Evolutionary conservation across 2,329 filamentous ascomycete species (phyloP).

Genomic region (Pseudogymnoascus pannorum): DNA sequence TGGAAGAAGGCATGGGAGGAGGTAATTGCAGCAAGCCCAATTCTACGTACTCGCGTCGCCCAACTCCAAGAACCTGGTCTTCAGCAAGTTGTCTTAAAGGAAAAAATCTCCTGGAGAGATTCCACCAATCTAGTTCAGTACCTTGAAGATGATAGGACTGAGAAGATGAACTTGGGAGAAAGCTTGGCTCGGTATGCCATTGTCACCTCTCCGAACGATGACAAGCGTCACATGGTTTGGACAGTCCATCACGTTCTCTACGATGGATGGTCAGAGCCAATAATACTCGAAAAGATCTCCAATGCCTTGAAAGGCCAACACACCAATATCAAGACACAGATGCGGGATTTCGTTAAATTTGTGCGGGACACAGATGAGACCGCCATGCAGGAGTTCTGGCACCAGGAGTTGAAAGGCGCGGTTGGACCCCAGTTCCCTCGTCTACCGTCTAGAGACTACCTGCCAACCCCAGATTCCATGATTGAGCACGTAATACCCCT

Average conservation of each 20-base stretch:
- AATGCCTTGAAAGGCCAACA: constrained; percentile 18
- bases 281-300: constrained; percentile 26
- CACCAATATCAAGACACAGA: constrained; percentile 26
- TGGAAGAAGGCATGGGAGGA: constrained; percentile 28
- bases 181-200: constrained; percentile 20
- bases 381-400: constrained; percentile 41
- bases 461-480: constrained; percentile 36
- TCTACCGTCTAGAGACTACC: constrained; percentile 39
- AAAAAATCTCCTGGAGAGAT: constrained; percentile 17
- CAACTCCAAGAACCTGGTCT: constrained; percentile 26
- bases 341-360: constrained; percentile 43
- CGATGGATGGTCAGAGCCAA: constrained; percentile 43
- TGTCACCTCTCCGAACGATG: constrained; percentile 13
- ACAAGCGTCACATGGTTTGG: constrained; percentile 39
- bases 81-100: constrained; percentile 21
- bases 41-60: constrained; percentile 31
- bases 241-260: constrained; percentile 51
- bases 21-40: constrained; percentile 23
- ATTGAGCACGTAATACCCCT: constrained; percentile 34
- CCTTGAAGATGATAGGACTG: constrained; percentile 16
- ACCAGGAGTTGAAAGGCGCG: constrained; percentile 36
- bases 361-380: constrained; percentile 35
- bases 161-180: constrained; percentile 24
- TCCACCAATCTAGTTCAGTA: constrained; percentile 20
- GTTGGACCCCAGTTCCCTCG: constrained; percentile 42